A percentile compares a stretch with the other conserved stretches of the same genome.
Evolutionary conservation across 148 eudicot genomes (phyloP).

Genomic region (Amaranthus hypochondriacus): DNA sequence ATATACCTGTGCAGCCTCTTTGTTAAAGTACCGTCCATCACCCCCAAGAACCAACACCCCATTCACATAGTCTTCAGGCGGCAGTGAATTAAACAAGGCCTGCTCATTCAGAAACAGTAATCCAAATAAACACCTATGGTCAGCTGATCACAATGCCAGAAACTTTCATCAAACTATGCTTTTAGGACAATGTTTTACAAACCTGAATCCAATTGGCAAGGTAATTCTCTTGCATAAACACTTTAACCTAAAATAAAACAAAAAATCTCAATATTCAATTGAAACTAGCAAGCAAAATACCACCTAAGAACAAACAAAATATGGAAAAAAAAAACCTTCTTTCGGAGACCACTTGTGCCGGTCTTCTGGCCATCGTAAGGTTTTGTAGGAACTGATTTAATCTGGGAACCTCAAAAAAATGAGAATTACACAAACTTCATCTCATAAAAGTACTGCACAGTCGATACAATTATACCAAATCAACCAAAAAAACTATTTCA

Average conservation of each 20-base stretch:
- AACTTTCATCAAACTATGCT: not conserved
- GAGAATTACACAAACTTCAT: constrained; percentile 4
- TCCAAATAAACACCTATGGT: constrained; percentile 5
- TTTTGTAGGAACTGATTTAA: constrained; percentile 60
- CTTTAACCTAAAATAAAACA: constrained; percentile 59
- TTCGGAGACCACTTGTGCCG: constrained; percentile 91
- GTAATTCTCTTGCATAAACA: constrained; percentile 86
- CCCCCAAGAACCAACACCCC: constrained; percentile 95
- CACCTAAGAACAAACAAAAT: not conserved
- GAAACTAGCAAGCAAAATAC: not conserved
- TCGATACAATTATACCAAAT: not conserved
- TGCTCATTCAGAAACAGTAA: constrained; percentile 26
- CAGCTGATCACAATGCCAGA: not conserved
- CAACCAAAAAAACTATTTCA: not conserved
- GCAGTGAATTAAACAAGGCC: constrained; percentile 88
- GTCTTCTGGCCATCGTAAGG: constrained; percentile 95
- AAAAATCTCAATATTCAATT: constrained; percentile 11
- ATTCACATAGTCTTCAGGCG: constrained; percentile 69
- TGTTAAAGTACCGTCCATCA: constrained; percentile 91
- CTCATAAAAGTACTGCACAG: not conserved
- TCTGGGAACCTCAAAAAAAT: constrained; percentile 27
- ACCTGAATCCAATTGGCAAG: constrained; percentile 99
- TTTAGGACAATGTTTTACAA: constrained; percentile 9
- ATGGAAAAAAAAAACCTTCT: constrained; percentile 48
- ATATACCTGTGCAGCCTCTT: constrained; percentile 91